Evolutionary conservation across 306 rosid species (phyloP), one percentile per base, ranked within the genome.

Genomic region (Vicia sativa): DNA sequence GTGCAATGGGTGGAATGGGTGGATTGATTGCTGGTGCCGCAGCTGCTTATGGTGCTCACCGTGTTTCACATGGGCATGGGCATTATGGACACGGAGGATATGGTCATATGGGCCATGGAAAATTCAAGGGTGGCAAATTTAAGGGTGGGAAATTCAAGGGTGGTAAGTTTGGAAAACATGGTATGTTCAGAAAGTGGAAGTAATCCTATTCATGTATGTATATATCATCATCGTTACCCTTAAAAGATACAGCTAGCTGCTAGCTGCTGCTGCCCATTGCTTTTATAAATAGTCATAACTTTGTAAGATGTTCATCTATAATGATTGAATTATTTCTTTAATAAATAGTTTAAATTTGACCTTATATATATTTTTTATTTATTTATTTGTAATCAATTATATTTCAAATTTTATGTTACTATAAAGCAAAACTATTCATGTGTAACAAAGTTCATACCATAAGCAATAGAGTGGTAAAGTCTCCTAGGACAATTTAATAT

Each of bases 11-110:
- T 4, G 87, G 95, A 6, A 66, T 86, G 76, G 95, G 89, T 13
- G 52, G 80, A 34, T 0, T 92, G 83, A 65, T 92, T 53, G 96
- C 91, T 2, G 91, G 96, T 4, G 92, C 92, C 0, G 97, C 95
- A 0, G 95, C 90, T 53, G 87, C 95, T 19, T 86, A 67, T 7
- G 98, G 93, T 1, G 83, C 85, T 41, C 96, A 90, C 68, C 81
- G 62, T 18, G 7, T 78, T 19, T 11, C 77, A 48, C 86, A 82
- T 53, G 73, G 62, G 6, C 86, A 82, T 53, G 73, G 62, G 6
- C 65, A 39, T 7, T 11, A 39, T 45, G 78, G 87, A 21, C 75
- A 54, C 35, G 19, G 75, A 52, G 18, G 77, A 16, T 68, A 78
- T 42, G 87, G 88, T 28, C 71, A 35, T 54, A 73, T 73, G 82